These are phyloP conservation scores for Lathyrus sativus DNA, from an alignment of 306 rosid species.

Conservation along the genomic window DNA sequence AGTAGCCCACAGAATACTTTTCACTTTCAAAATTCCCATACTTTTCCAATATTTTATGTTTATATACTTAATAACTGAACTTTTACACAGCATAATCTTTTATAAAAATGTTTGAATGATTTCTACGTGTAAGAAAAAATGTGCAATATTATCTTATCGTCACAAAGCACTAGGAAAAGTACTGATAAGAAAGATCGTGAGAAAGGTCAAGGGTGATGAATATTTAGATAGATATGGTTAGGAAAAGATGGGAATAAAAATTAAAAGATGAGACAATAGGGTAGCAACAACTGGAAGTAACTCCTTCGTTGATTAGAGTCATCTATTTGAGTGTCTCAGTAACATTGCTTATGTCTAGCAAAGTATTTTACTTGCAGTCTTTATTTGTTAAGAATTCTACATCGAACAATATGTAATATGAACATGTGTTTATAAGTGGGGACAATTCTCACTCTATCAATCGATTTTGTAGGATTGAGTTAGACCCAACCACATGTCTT, in stretches of 20 bases:
- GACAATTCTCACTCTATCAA: no score
- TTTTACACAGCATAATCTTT: no score
- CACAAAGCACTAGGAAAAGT: not conserved
- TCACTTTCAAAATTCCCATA: not conserved
- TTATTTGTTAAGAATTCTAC: no score
- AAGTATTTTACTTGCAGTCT: no score
- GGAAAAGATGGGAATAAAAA: not conserved
- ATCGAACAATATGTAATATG: no score
- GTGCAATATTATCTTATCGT: conserved; percentile 14
- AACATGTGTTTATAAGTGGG: no score
- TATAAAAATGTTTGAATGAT: not conserved
- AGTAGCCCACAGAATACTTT: not conserved
- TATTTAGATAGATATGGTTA: conserved; percentile 21
- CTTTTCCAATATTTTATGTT: no score
- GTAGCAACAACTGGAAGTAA: conserved; percentile 23
- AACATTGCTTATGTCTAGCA: no score
- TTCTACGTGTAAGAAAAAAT: not conserved
- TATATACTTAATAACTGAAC: no score
- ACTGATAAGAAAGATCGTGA: conserved; percentile 14
- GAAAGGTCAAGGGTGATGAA: conserved; percentile 12
- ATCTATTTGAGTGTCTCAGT: not conserved
- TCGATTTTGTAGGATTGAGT: no score
- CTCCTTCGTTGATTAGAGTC: not conserved
- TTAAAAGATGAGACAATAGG: conserved; percentile 6
- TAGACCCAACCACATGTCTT: no score